Conservation (phyloP, 148 eudicot species). For the Linanthus parryae region DNA sequence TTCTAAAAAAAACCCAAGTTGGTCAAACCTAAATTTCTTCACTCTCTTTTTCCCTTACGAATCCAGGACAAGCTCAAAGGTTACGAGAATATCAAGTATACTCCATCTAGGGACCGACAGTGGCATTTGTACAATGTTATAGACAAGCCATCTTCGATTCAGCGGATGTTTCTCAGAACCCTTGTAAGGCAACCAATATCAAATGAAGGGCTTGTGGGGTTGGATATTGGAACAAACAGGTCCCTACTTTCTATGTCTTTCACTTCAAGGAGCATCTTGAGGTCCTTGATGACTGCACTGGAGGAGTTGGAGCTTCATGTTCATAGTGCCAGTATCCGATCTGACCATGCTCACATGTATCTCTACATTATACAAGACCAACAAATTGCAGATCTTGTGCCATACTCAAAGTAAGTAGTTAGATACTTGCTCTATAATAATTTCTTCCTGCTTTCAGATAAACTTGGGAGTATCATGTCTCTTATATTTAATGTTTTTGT, state of each 20-base stretch:
- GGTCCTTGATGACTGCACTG: constrained; percentile 87
- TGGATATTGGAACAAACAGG: constrained; percentile 38
- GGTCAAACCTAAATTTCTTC: constrained; percentile 10
- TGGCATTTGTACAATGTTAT: constrained; percentile 92
- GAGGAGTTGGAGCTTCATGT: constrained; percentile 96
- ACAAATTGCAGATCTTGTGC: constrained; percentile 78
- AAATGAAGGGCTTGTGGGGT: constrained; percentile 62
- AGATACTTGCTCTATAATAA: neutral
- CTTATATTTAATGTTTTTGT: constrained; percentile 13
- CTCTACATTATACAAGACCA: constrained; percentile 83
- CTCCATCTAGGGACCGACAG: constrained; percentile 94
- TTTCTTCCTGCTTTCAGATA: neutral
- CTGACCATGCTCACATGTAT: constrained; percentile 98
- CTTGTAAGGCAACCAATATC: constrained; percentile 85
- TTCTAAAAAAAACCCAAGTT: neutral
- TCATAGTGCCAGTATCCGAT: constrained; percentile 69
- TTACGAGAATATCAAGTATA: constrained; percentile 68
- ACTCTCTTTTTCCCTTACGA: constrained; percentile 11
- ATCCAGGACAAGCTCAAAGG: constrained; percentile 89
- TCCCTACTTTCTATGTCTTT: constrained; percentile 49
- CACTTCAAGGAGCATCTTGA: constrained; percentile 87
- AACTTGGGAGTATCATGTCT: constrained; percentile 6
- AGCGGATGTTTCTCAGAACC: constrained; percentile 90
- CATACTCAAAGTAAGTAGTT: constrained; percentile 55
- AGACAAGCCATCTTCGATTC: constrained; percentile 69